Evolutionary conservation across 371 early-diverging fungal genomes (phyloP), one percentile per base, ranked within the genome.

Genomic region (Scutellospora calospora): DNA sequence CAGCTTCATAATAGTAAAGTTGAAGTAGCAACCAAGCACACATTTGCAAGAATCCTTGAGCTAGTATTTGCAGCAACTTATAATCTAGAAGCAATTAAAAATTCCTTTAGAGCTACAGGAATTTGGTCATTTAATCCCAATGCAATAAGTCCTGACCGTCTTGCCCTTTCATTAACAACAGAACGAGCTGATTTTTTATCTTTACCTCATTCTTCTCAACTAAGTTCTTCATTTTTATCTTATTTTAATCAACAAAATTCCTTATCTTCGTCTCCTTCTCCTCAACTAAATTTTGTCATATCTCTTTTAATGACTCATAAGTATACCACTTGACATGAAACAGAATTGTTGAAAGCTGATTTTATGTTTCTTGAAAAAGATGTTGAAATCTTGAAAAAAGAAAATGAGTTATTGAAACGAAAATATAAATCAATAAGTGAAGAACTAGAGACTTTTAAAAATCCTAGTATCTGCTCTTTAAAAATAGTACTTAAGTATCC

Each of bases 91-190:
- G 27, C 75, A 49, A 74, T 74, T 29, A 74, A 8, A 20, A 74
- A 74, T 25, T 9, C 54, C 27, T 74, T 52, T 49, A 74, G 45
- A 51, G 75, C 75, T 55, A 74, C 54, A 31, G 75, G 55, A 55
- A 59, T 74, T 33, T 74, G 75, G 55, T 35, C 54, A n/a, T 52
- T 74, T 49, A 74, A 74, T 74, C 29, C 75, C 5, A 22, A 45
- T 31, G 75, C 52, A 74, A 74, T 74, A 12, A 49, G 57, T 74
- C 8, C 2, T 16, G 55, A 74, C 52, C 27, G 55, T 49, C 16
- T 74, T 52, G 54, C 22, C 33, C 27, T 33, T 33, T 74, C 41
- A 35, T 20, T 74, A 49, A 52, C 33, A 33, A 62, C 16, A 3
- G 33, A 62, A 62, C 16, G 14, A 62, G 20, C 25, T 57, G 57